Conservation (phyloP, 805 yeast genomes). For the Saccharomycodes ludwigii region DNA sequence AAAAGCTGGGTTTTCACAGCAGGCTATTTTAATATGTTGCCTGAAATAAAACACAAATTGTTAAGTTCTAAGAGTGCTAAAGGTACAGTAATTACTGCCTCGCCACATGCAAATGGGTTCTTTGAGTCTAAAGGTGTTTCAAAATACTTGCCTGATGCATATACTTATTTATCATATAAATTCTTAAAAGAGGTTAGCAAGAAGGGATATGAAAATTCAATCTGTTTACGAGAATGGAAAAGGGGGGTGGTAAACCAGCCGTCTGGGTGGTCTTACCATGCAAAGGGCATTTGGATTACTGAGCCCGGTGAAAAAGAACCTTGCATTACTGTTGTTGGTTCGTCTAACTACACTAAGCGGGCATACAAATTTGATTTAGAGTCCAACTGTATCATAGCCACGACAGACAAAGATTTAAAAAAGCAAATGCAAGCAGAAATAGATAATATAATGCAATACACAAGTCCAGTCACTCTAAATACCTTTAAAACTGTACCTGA, state of each 20-base stretch:
- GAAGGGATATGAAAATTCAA: constrained; percentile 29
- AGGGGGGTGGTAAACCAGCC: constrained; percentile 71
- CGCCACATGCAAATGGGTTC: constrained; percentile 91
- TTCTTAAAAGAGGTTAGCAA: constrained; percentile 45
- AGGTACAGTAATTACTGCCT: constrained; percentile 77
- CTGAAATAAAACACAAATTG: constrained; percentile 50
- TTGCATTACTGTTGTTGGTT: constrained; percentile 71
- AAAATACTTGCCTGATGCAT: constrained; percentile 74
- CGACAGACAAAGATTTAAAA: constrained; percentile 52
- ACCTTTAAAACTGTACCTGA: constrained; percentile 52
- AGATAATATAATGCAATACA: constrained; percentile 40
- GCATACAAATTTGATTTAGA: constrained; percentile 84
- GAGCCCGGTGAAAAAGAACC: constrained; percentile 48
- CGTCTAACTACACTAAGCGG: constrained; percentile 85
- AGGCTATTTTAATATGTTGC: constrained; percentile 88
- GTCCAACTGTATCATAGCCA: constrained; percentile 69
- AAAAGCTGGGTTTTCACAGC: constrained; percentile 97
- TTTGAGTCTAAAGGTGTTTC: constrained; percentile 76
- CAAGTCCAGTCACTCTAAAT: constrained; percentile 39
- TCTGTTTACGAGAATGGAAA: constrained; percentile 72
- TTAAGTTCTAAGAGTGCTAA: constrained; percentile 31
- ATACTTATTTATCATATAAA: constrained; percentile 57
- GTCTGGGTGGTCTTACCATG: constrained; percentile 95
- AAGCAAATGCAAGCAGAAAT: constrained; percentile 48
- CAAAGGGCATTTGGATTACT: constrained; percentile 85